Conservation (phyloP, 495 filamentous ascomycete genomes). For the Penicillium atrosanguineum region DNA sequence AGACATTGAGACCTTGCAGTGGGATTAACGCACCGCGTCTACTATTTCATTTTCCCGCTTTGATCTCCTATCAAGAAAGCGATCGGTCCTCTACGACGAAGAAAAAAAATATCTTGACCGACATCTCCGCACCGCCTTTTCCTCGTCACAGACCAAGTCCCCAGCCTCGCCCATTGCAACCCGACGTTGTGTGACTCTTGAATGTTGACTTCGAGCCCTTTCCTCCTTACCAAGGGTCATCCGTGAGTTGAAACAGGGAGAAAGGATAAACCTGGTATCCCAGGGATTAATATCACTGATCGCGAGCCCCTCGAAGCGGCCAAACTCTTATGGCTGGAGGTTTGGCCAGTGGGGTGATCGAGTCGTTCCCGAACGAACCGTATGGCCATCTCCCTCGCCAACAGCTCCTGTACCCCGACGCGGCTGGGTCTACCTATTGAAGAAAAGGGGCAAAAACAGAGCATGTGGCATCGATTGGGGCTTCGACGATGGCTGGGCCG, state of each 20-base stretch:
- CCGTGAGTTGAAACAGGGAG: not conserved
- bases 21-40: slow-evolving; percentile 18
- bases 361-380: slow-evolving; percentile 33
- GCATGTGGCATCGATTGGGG: slow-evolving; percentile 51
- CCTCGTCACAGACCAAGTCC: slow-evolving; percentile 19
- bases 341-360: slow-evolving; percentile 33
- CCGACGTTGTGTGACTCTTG: slow-evolving; percentile 31
- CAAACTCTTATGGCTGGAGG: slow-evolving; percentile 41
- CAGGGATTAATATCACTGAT: not conserved
- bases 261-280: not conserved
- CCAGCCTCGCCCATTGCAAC: slow-evolving; percentile 32
- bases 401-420: slow-evolving; percentile 40
- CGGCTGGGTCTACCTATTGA: slow-evolving; percentile 36
- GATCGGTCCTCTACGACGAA: not conserved
- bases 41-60: slow-evolving; percentile 12
- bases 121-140: slow-evolving; percentile 25
- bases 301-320: slow-evolving; percentile 6
- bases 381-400: slow-evolving; percentile 47
- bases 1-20: slow-evolving; percentile 31
- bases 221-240: not conserved
- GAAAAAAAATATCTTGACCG: slow-evolving; percentile 17
- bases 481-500: slow-evolving; percentile 48
- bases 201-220: slow-evolving; percentile 10
- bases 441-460: slow-evolving; percentile 44
- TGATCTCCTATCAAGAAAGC: not conserved